Base-by-base conservation (phyloP, 257 asterid genomes). In the Nemophila menziesii region DNA sequence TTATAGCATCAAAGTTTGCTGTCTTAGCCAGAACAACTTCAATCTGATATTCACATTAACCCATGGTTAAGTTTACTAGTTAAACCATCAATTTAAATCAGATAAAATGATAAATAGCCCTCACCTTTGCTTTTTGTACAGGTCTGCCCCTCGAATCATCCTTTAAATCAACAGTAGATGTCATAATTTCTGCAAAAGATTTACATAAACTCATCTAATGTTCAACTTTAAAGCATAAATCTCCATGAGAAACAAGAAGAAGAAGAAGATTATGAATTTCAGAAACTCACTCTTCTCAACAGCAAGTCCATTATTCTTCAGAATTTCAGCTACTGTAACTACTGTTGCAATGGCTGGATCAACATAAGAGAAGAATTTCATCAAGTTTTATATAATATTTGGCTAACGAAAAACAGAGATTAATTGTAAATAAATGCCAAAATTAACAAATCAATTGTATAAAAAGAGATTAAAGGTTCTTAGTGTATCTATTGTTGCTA, bases 301-400 rank as follows among this genome's bases (percentile, higher is more conserved):
- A 53, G 95, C 95, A 59, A 85, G 66, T 48, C 96, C 96, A 57
- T 70, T 76, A 63, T 85, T 85, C 74, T 85, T 85, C 70, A 81
- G 69, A 45, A 85, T 85, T 67, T 85, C 93, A 19, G 96, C 92
- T 18, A 85, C 46, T 24, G 89, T 73, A 57, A 81, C 92, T 43
- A 75, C 96, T 13, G 93, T 81, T 37, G 93, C 79, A 49, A 81
- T 85, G 17, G 96, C 96, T 85, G 75, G 57, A 68, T 42, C 22
- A 47, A 39, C 56, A 68, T 12, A 55, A 21, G 10, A 52, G 12
- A 13, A 29, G 36, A 29, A 29, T 29, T n/a, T n/a, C n/a, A 5
- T 29, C 36, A 29, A 29, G 5, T 7, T 2, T 29, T 29, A 10
- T 29, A 29, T 29, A 29, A 2, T 29, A 29, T 2, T 13, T 13